These are phyloP conservation scores for Ampelocalamus luodianensis DNA, from an alignment of 176 grass and related monocot genomes.

Conservation along the genomic window DNA sequence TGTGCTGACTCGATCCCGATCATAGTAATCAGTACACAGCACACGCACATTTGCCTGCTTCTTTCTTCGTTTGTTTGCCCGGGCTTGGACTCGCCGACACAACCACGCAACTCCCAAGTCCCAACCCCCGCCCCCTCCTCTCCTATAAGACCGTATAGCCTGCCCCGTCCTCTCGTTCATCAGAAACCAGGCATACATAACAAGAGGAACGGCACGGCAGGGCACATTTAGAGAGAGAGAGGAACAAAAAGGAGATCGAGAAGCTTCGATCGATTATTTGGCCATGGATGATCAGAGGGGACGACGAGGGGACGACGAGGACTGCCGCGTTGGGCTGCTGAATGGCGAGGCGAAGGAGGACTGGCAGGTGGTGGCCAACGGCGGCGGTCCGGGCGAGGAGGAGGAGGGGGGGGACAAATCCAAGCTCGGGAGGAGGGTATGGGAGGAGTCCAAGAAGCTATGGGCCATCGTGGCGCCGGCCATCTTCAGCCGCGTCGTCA, in stretches of 20 bases:
- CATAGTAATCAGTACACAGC: background rate
- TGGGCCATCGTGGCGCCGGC: slow-evolving; percentile 91
- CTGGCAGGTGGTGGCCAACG: slow-evolving; percentile 14
- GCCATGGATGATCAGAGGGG: background rate
- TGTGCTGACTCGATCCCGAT: no score
- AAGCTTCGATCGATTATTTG: background rate
- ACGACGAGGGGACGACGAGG: slow-evolving; percentile 30
- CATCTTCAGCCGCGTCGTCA: slow-evolving; percentile 89
- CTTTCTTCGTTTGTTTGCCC: no score
- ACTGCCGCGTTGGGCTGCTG: slow-evolving; percentile 38
- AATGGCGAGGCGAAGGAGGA: slow-evolving; percentile 32
- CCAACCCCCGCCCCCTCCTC: background rate
- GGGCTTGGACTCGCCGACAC: slow-evolving; percentile 11
- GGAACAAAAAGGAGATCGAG: background rate
- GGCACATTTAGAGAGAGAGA: background rate
- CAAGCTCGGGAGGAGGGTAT: slow-evolving; percentile 38
- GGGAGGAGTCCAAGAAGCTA: slow-evolving; percentile 80
- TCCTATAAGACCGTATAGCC: slow-evolving; percentile 11
- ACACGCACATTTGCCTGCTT: background rate
- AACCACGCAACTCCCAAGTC: slow-evolving; percentile 24
- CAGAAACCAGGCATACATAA: background rate
- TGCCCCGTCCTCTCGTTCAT: background rate
- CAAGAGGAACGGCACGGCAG: background rate
- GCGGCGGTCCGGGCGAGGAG: background rate
- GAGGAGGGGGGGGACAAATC: slow-evolving; percentile 25